Conservation (phyloP, 2,329 filamentous ascomycete genomes). For the Beauveria medogensis region DNA sequence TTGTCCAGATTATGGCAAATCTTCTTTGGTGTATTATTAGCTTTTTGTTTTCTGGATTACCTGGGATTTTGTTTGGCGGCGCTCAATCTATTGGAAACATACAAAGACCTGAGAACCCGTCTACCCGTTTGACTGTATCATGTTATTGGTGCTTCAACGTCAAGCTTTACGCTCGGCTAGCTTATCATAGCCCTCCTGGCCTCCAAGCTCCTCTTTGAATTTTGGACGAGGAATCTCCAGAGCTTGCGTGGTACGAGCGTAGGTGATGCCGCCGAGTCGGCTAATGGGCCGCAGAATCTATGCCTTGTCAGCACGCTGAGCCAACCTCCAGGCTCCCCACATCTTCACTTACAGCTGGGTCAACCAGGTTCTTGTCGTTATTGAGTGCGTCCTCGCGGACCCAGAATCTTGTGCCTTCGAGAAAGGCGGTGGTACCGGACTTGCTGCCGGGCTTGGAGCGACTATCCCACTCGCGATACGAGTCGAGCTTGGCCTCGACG, state of each 20-base stretch:
- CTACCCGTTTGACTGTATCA: too few relatives aligned
- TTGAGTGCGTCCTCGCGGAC: conserved; percentile 82
- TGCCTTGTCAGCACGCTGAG: background rate
- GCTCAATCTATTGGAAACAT: background rate
- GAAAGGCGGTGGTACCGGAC: conserved; percentile 63
- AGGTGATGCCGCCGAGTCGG: conserved; percentile 79
- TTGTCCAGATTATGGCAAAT: background rate
- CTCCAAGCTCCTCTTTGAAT: conserved; percentile 44
- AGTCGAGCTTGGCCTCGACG: conserved; percentile 72
- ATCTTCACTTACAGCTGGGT: conserved; percentile 50
- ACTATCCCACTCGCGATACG: conserved; percentile 70
- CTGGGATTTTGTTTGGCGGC: background rate
- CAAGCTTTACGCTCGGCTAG: conserved; percentile 22
- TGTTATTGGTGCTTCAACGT: background rate
- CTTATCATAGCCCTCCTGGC: conserved; percentile 47
- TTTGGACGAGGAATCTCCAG: conserved; percentile 62
- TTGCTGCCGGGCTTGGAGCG: conserved; percentile 61
- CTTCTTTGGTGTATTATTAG: background rate
- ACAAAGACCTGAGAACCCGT: too few relatives aligned
- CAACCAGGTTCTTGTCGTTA: conserved; percentile 63
- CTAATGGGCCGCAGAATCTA: conserved; percentile 66
- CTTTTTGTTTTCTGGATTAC: background rate
- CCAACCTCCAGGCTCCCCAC: too few relatives aligned
- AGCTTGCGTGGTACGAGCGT: conserved; percentile 60
- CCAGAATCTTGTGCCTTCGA: conserved; percentile 86